A percentile compares a stretch with the other conserved stretches of the same genome.
Conservation (phyloP, 1,284 basidiomycete species). For the Sporisorium exsertum region DNA sequence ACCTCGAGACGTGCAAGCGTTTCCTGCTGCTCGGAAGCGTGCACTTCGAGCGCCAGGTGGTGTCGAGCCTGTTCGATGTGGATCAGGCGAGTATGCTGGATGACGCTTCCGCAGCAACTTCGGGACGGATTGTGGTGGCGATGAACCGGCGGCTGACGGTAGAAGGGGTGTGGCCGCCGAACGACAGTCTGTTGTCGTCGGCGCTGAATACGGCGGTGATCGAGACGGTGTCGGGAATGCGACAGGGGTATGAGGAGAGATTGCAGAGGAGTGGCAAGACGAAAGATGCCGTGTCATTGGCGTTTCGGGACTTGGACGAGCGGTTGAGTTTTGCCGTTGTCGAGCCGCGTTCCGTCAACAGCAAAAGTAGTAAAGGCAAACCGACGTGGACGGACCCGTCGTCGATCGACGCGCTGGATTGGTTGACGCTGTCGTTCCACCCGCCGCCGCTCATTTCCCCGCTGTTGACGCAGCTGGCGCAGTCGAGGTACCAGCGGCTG, state of each 20-base stretch:
- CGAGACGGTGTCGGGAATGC: constrained; percentile 52
- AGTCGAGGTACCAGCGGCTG: constrained; percentile 49
- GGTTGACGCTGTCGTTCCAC: constrained; percentile 57
- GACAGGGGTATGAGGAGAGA: constrained; percentile 28
- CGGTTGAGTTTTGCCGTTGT: constrained; percentile 55
- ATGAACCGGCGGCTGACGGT: constrained; percentile 32
- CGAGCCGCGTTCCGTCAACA: constrained; percentile 22
- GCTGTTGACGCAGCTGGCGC: constrained; percentile 48
- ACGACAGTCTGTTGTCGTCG: constrained; percentile 41
- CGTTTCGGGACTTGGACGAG: constrained; percentile 57
- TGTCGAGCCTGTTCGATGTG: constrained; percentile 49
- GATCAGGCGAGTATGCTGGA: constrained; percentile 24
- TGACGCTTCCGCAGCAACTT: background rate
- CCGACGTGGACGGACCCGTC: constrained; percentile 44
- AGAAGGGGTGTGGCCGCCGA: constrained; percentile 53
- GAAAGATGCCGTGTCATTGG: constrained; percentile 39
- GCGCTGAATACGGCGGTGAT: constrained; percentile 55
- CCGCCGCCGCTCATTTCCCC: constrained; percentile 59
- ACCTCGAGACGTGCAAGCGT: constrained; percentile 57
- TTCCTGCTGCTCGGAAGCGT: constrained; percentile 55
- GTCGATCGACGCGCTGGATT: constrained; percentile 56
- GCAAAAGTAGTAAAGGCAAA: constrained; percentile 14
- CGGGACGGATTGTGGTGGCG: constrained; percentile 22
- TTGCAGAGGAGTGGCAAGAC: constrained; percentile 8
- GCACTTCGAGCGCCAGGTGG: constrained; percentile 40